Percentiles rank a stretch among this genome's conserved stretches.
phyloP scores from a whole-genome alignment of 2,329 filamentous ascomycete species.

The Neonectria magnoliae region DNA sequence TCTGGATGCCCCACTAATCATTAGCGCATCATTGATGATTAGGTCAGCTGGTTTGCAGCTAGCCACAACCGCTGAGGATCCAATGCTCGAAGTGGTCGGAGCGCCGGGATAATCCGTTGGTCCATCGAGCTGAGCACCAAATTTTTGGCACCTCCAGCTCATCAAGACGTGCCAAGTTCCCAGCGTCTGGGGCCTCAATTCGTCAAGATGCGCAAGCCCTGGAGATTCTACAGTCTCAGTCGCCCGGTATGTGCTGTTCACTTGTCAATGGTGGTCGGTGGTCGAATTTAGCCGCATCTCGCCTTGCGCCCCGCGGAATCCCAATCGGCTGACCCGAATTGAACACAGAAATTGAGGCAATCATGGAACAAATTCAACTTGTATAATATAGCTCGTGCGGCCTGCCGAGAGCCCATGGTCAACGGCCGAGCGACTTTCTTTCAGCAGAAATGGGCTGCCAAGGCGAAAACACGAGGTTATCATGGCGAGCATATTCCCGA shows the following conservation, averaged over 20 bases:
- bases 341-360: slow-evolving; percentile 83
- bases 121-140: slow-evolving; percentile 38
- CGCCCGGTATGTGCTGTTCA: slow-evolving; percentile 63
- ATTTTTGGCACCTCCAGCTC: slow-evolving; percentile 44
- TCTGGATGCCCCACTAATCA: slow-evolving; percentile 33
- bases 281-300: background rate
- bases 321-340: slow-evolving; percentile 28
- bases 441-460: slow-evolving; percentile 97
- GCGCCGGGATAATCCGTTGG: slow-evolving; percentile 45
- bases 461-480: slow-evolving; percentile 84
- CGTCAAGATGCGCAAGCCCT: slow-evolving; percentile 63
- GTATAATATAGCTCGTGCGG: slow-evolving; percentile 76
- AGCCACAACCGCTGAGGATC: background rate
- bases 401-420: slow-evolving; percentile 45
- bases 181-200: slow-evolving; percentile 42
- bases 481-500: slow-evolving; percentile 96
- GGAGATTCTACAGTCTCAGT: slow-evolving; percentile 73
- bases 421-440: slow-evolving; percentile 76
- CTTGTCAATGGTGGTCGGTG: slow-evolving; percentile 11
- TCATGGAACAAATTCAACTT: slow-evolving; percentile 98
- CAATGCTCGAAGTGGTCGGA: slow-evolving; percentile 23
- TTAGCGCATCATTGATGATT: slow-evolving; percentile 16
- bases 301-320: slow-evolving; percentile 20
- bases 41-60: slow-evolving; percentile 35
- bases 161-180: slow-evolving; percentile 39